Evolutionary conservation across 2,329 filamentous ascomycete genomes (phyloP).

Genomic region (Colletotrichum sp.): DNA sequence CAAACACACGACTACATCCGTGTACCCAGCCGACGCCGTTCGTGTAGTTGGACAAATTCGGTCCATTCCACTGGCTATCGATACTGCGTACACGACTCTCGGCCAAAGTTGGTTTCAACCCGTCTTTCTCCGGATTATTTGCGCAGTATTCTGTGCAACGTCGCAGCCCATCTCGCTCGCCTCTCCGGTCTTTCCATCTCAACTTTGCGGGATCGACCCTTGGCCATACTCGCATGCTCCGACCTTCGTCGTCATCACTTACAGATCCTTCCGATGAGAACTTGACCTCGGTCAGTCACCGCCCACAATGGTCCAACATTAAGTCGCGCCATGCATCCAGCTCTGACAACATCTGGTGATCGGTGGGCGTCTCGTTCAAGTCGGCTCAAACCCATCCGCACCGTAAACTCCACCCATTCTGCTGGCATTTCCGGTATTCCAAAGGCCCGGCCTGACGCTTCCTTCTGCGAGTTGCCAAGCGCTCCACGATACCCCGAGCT

Average conservation of each 20-base stretch:
- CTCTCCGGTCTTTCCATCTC: neutral
- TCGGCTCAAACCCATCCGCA: neutral
- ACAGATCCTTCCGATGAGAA: neutral
- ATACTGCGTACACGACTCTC: neutral
- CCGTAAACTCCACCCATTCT: neutral
- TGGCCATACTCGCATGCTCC: neutral
- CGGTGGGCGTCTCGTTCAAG: neutral
- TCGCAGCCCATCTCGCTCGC: neutral
- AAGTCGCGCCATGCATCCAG: neutral
- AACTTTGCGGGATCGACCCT: neutral
- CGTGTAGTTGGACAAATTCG: neutral
- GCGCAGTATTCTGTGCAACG: neutral
- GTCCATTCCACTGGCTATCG: neutral
- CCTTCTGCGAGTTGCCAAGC: neutral
- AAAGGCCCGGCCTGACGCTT: neutral
- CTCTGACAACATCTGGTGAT: neutral
- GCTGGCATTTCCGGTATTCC: neutral
- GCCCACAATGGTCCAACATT: neutral
- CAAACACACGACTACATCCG: neutral
- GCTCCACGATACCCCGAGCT: neutral
- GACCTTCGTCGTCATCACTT: neutral
- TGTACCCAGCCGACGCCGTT: neutral
- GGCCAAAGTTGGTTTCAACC: neutral
- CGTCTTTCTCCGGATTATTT: neutral
- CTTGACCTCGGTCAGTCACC: neutral